phyloP scores from a whole-genome alignment of 495 filamentous ascomycete genomes.

The Aspergillus wentii region DNA sequence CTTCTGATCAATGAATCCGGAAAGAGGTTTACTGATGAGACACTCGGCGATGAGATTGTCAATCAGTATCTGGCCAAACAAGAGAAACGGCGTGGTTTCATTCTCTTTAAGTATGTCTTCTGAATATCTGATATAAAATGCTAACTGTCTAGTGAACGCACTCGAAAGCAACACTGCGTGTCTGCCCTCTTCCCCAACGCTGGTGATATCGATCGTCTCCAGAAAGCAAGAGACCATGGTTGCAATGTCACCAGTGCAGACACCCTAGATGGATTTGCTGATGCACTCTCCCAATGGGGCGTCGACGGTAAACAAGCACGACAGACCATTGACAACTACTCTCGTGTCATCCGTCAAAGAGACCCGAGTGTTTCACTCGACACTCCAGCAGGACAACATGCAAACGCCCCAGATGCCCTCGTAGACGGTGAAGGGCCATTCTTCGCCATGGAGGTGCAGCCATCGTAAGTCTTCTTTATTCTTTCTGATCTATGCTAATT shows the following conservation, averaged over 20 bases:
- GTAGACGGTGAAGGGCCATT: slow-evolving; percentile 22
- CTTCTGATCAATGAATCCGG: slow-evolving; percentile 16
- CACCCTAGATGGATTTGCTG: slow-evolving; percentile 8
- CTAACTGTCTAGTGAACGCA: slow-evolving; percentile 19
- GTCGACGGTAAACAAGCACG: slow-evolving; percentile 9
- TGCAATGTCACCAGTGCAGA: slow-evolving; percentile 19
- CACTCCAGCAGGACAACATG: slow-evolving; percentile 8
- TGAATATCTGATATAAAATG: too few relatives aligned
- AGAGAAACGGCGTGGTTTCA: slow-evolving; percentile 19
- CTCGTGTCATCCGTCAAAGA: slow-evolving; percentile 8
- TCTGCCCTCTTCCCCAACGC: slow-evolving; percentile 21
- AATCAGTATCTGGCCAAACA: slow-evolving; percentile 26
- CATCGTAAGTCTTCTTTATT: slow-evolving; percentile 14
- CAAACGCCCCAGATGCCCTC: slow-evolving; percentile 10
- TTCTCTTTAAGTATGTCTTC: slow-evolving; percentile 22
- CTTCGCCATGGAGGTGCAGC: slow-evolving; percentile 23
- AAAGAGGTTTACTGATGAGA: slow-evolving; percentile 17
- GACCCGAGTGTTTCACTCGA: slow-evolving; percentile 9
- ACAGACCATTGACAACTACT: slow-evolving; percentile 14
- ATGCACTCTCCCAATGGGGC: slow-evolving; percentile 13
- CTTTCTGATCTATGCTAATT: neutral
- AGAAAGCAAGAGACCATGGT: slow-evolving; percentile 19
- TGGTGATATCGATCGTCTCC: slow-evolving; percentile 20
- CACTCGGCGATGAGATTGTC: slow-evolving; percentile 21
- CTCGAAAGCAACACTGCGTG: slow-evolving; percentile 15